These are phyloP conservation scores for Arthrobotrys conoides DNA, from an alignment of 2,329 filamentous ascomycete species.

Conservation along the genomic window DNA sequence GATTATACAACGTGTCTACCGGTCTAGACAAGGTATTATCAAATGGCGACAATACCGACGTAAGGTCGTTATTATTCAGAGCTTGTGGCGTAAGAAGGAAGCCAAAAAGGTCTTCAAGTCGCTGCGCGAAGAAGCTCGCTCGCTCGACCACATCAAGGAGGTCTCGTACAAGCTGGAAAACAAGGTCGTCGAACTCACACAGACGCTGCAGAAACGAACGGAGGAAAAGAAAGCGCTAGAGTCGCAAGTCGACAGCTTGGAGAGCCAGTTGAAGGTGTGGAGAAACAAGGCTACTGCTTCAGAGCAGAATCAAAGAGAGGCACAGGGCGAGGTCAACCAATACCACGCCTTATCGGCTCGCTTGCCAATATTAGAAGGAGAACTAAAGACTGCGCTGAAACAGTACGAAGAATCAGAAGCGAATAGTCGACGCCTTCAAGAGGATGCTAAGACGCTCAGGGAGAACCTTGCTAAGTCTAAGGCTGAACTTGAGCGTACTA, in stretches of 20 bases:
- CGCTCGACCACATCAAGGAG: conserved; percentile 81
- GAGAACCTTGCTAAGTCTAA: conserved; percentile 85
- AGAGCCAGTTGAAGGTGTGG: conserved; percentile 95
- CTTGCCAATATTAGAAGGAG: conserved; percentile 90
- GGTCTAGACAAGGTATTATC: conserved; percentile 70
- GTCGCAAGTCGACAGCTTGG: conserved; percentile 93
- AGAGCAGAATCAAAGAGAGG: conserved; percentile 89
- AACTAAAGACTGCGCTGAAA: conserved; percentile 90
- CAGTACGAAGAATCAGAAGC: conserved; percentile 90
- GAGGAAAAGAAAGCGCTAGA: conserved; percentile 91
- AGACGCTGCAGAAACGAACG: conserved; percentile 91
- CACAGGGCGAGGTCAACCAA: conserved; percentile 97
- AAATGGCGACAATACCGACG: conserved; percentile 87
- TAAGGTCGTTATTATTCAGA: conserved; percentile 91
- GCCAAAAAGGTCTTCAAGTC: conserved; percentile 90
- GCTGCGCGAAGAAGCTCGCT: conserved; percentile 92
- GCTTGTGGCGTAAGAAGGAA: conserved; percentile 86
- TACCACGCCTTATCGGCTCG: conserved; percentile 94
- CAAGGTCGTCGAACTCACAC: conserved; percentile 98
- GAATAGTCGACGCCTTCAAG: conserved; percentile 93
- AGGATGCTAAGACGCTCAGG: conserved; percentile 88
- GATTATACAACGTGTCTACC: conserved; percentile 91
- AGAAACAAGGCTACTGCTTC: conserved; percentile 91
- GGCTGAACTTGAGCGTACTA: conserved; percentile 83
- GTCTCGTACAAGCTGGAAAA: conserved; percentile 99